Conservation (phyloP, 2,329 filamentous ascomycete species). For the Curvularia lunata region DNA sequence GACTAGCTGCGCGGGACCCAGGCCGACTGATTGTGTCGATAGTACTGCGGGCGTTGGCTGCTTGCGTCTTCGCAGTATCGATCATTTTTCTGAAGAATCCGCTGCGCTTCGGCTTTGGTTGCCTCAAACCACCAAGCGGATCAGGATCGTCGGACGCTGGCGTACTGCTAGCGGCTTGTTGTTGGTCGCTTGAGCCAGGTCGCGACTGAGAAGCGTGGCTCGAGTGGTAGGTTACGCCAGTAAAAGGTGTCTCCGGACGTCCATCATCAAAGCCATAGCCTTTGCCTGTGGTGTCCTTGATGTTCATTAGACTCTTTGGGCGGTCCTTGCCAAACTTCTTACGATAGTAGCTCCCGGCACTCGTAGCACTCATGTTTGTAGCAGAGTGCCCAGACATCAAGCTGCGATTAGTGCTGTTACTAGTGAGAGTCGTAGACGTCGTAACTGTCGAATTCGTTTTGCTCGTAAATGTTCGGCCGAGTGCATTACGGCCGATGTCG, state of each 20-base stretch:
- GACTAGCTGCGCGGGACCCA: conserved; percentile 48
- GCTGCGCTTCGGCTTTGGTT: conserved; percentile 78
- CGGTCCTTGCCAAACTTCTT: conserved; percentile 64
- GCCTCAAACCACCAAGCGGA: conserved; percentile 76
- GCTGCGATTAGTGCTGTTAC: conserved; percentile 78
- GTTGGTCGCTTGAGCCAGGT: conserved; percentile 56
- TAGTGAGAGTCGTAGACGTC: conserved; percentile 61
- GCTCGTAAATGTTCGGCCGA: conserved; percentile 83
- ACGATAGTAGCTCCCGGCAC: conserved; percentile 88
- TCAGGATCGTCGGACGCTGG: conserved; percentile 67
- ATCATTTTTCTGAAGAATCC: conserved; percentile 97
- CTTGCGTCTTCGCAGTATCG: conserved; percentile 90
- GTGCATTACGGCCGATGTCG: conserved; percentile 72
- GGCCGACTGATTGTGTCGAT: conserved; percentile 67
- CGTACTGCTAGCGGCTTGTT: conserved; percentile 59
- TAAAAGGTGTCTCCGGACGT: conserved; percentile 64
- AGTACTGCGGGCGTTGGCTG: conserved; percentile 85
- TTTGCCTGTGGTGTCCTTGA: conserved; percentile 51
- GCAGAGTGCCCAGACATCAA: conserved; percentile 95
- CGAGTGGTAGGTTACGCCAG: conserved; percentile 87
- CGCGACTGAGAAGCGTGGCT: conserved; percentile 71
- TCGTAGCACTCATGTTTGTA: conserved; percentile 89
- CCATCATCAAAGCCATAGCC: conserved; percentile 47
- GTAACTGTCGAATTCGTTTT: conserved; percentile 81
- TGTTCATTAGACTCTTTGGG: conserved; percentile 70